Base-by-base conservation (phyloP, 352 stramenopile species). In the Stephanocyclus meneghinianus region DNA sequence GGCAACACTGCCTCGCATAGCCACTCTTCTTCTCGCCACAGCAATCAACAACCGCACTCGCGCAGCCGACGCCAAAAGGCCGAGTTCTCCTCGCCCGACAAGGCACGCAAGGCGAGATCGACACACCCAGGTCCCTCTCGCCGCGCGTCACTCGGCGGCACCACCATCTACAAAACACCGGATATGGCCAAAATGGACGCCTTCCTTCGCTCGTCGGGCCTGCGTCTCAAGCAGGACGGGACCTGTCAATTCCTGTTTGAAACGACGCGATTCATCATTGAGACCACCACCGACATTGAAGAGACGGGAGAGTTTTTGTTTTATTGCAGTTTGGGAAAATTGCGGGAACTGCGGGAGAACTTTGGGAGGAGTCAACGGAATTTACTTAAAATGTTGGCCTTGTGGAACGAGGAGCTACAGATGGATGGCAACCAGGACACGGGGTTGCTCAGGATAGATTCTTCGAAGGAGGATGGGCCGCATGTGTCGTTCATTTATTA, bases 401-500 rank as follows among this genome's bases (percentile, higher is more conserved):
- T 59, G 35, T 81, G 74, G 74, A 81, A 81, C 44, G 74, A 51
- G 50, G 51, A 61, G 16, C 45, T 64, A 9, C 30, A 68, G 62
- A 35, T 56, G 47, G 53, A 45, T 6, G 48, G 37, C 18, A n/a
- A 45, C 5, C 40, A 62, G 42, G 32, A 72, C 55, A 59, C 67
- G 15, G 74, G 67, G 6, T 48, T 81, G 44, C 32, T 81, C 16
- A 50, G 67, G 40, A 77, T 81, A 32, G 74, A 81, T 61, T 70
- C 69, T 18, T 77, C 66, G 26, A 77, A 69, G 21, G 37, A 55
- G 16, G 45, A 71, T 69, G 74, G 65, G 40, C 60, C 74, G 11
- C 37, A 74, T 62, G 74, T 81, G 11, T 51, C 45, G 32, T 73
- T 77, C 6, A 77, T 81, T 53, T 76, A 76, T 15, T 81, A 77